Evolutionary conservation across 768 basidiomycete genomes (phyloP), one percentile per base, ranked within the genome.

Genomic region (Kwoniella shandongensis): DNA sequence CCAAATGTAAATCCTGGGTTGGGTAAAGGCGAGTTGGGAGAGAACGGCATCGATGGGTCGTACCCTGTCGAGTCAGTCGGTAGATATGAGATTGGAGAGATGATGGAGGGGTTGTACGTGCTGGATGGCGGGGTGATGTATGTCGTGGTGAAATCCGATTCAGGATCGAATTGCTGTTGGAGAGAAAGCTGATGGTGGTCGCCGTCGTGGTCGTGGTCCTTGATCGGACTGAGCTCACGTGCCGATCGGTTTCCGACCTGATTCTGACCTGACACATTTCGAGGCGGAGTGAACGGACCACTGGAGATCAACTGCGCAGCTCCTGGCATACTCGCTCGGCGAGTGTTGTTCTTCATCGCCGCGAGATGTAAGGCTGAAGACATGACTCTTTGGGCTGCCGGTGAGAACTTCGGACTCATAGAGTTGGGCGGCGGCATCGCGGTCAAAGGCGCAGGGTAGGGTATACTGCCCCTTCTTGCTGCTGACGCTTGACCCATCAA

Each of bases 1-100:
- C 74, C 74, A 54, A 76, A 76, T 10, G 70, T 66, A 56, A 72
- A 76, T 3, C 46, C 45, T 4, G 74, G 74, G 39, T 69, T 70
- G 15, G 74, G 74, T 25, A 72, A 29, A 13, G 72, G 69, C 0
- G 62, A 63, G 22, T 61, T 51, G 5, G 59, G 57, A 22, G 57
- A 58, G 50, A 61, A 63, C 4, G 52, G 56, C 23, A 42, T 38
- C 12, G 57, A 54, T 18, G 47, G 32, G 41, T 55, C 36, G 32
- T 40, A 41, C 5, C 38, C 48, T 5, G 54, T 40, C 1, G 45
- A 49, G 36, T 59, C 50, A 30, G 54, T 22, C 6, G 48, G 32
- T 15, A 48, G 26, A 36, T 47, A 59, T 12, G 56, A 44, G 17
- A 44, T 38, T 1, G 59, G 32, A 2, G 59, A 54, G 12, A 45